Base-by-base conservation (phyloP, 2,329 filamentous ascomycete genomes). In the Karstenula rhodostoma region DNA sequence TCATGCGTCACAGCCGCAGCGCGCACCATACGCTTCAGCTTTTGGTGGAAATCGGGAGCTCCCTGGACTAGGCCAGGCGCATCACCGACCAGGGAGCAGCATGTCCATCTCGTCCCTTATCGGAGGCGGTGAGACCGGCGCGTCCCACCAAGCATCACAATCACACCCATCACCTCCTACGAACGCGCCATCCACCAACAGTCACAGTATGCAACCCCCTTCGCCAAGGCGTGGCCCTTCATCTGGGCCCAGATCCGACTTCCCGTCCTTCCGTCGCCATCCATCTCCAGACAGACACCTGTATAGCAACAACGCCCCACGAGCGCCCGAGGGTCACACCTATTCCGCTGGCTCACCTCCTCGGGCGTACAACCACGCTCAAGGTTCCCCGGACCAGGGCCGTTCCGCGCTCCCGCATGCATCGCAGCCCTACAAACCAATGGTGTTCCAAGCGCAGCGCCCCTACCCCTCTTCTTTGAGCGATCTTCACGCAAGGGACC, bases 71-170 rank as follows among this genome's bases (percentile, higher is more conserved):
- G 80, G 79, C 23, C 80, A 84, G 23, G 76, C 81, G 58, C 81
- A 85, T 73, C 81, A 85, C 73, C 83, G 88, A 60, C 84, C 85
- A 13, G 85, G 84, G 55, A 86, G 86, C 70, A 88, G 87, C 78
- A 91, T 91, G 89, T 90, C 89, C 49, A 91, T 91, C 76, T 90
- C 88, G n/a, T 89, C 89, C 47, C 86, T 92, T 77, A 84, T 91
- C 61, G 89, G 88, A 60, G 82, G 76, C 77, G 73, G 82, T 83
- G 76, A 81, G 81, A 71, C 77, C 74, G 69, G 77, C 73, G 64
- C 74, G 77, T 54, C 76, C 75, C 55, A 62, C 47, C 73, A 73
- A 61, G 63, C 68, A 61, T 77, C 72, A 56, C 81, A 85, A 60
- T 78, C 82, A 52, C 81, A 85, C 61, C 81, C 83, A 66, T 81